phyloP scores from a whole-genome alignment of 768 basidiomycete genomes.

The Leccinum obscurum region DNA sequence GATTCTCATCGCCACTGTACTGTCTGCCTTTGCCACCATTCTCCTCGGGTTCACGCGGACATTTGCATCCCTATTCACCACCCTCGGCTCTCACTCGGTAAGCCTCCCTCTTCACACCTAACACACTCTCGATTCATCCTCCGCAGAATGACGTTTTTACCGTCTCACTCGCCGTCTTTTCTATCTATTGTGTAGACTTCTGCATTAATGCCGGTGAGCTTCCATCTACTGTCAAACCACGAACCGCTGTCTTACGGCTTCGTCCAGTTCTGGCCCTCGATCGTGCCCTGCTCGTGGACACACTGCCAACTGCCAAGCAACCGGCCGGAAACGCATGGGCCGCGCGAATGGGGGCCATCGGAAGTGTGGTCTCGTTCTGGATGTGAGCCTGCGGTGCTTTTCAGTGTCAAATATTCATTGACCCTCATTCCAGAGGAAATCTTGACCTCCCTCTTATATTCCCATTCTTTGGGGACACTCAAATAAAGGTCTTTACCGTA shows the following conservation, averaged over 20 bases:
- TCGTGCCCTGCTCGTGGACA: slow-evolving; percentile 88
- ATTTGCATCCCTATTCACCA: slow-evolving; percentile 53
- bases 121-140: not conserved
- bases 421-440: slow-evolving; percentile 57
- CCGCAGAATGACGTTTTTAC: slow-evolving; percentile 63
- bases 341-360: slow-evolving; percentile 86
- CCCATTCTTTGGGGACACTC: slow-evolving; percentile 75
- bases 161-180: slow-evolving; percentile 71
- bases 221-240: not conserved
- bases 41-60: slow-evolving; percentile 80
- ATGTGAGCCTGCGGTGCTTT: slow-evolving; percentile 51
- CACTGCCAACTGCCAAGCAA: slow-evolving; percentile 69
- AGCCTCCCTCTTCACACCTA: slow-evolving; percentile 5
- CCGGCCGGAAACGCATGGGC: slow-evolving; percentile 94
- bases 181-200: slow-evolving; percentile 71
- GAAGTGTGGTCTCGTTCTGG: slow-evolving; percentile 85
- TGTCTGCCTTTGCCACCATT: slow-evolving; percentile 73
- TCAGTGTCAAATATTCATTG: not conserved
- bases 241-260: slow-evolving; percentile 1
- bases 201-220: slow-evolving; percentile 52
- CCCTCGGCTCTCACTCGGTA: slow-evolving; percentile 35
- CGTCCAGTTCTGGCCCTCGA: slow-evolving; percentile 80
- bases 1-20: slow-evolving; percentile 67
- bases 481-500: slow-evolving; percentile 79
- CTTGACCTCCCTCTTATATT: slow-evolving; percentile 69